Conservation (phyloP, 805 yeast species). For the Candida takata region DNA sequence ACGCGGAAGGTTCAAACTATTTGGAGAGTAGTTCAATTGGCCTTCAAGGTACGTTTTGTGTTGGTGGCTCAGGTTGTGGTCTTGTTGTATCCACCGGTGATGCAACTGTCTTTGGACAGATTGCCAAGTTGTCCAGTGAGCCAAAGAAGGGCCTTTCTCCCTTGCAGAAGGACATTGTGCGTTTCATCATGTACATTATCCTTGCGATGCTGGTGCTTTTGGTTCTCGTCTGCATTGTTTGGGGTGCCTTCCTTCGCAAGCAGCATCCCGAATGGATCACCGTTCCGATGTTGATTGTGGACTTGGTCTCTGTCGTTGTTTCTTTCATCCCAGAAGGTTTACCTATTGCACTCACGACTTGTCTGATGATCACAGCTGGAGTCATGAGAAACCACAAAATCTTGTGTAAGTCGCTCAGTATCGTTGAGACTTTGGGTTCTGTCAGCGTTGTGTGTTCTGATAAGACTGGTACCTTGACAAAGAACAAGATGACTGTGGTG, state of each 20-base stretch:
- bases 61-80: slow-evolving; percentile 38
- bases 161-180: slow-evolving; percentile 34
- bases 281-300: slow-evolving; percentile 34
- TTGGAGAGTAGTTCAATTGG: slow-evolving; percentile 38
- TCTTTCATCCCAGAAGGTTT: slow-evolving; percentile 47
- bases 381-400: slow-evolving; percentile 39
- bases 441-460: slow-evolving; percentile 40
- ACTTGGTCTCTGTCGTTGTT: slow-evolving; percentile 38
- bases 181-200: slow-evolving; percentile 27
- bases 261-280: slow-evolving; percentile 35
- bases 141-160: slow-evolving; percentile 36
- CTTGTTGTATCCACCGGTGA: slow-evolving; percentile 39
- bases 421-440: slow-evolving; percentile 52
- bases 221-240: slow-evolving; percentile 29
- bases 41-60: slow-evolving; percentile 39
- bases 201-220: slow-evolving; percentile 24
- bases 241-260: slow-evolving; percentile 39
- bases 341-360: slow-evolving; percentile 46
- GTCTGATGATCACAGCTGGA: slow-evolving; percentile 39
- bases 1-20: slow-evolving; percentile 30
- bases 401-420: slow-evolving; percentile 38
- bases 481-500: slow-evolving; percentile 41
- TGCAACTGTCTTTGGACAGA: slow-evolving; percentile 38
- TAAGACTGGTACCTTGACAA: slow-evolving; percentile 42
- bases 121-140: slow-evolving; percentile 34